These are phyloP conservation scores for Glonium stellatum DNA, from an alignment of 495 filamentous ascomycete genomes.

Conservation along the genomic window DNA sequence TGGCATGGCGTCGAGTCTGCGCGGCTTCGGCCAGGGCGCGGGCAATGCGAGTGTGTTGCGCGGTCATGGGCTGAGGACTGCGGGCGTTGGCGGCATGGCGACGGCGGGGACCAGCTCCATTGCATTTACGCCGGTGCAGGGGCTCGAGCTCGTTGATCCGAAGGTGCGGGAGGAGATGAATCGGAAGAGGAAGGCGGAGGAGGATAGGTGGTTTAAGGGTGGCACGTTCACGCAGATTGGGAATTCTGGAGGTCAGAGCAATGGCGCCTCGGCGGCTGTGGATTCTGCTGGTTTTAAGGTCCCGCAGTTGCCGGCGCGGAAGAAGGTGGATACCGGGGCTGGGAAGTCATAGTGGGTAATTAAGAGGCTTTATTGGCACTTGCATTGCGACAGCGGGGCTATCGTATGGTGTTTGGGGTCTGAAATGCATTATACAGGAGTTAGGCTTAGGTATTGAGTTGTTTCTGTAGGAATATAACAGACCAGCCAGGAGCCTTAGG, in stretches of 20 bases:
- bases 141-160: constrained; percentile 90
- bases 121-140: constrained; percentile 90
- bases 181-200: constrained; percentile 83
- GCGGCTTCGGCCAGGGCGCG: constrained; percentile 61
- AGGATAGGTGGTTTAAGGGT: constrained; percentile 91
- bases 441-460: too few relatives aligned
- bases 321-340: constrained; percentile 31
- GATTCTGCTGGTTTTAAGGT: constrained; percentile 40
- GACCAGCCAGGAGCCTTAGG: too few relatives aligned
- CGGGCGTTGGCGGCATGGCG: constrained; percentile 65
- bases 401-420: too few relatives aligned
- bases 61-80: constrained; percentile 64
- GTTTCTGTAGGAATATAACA: too few relatives aligned
- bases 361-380: too few relatives aligned
- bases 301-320: constrained; percentile 33
- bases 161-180: constrained; percentile 70
- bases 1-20: constrained; percentile 61
- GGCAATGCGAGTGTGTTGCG: constrained; percentile 61
- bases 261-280: constrained; percentile 31
- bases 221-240: constrained; percentile 93
- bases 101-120: constrained; percentile 70
- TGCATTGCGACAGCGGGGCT: too few relatives aligned
- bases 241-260: constrained; percentile 24
- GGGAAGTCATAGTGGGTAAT: too few relatives aligned
- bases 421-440: too few relatives aligned